Conservation (phyloP, 1,139 yeast species). For the Yamadazyma pseudoaaseri region DNA sequence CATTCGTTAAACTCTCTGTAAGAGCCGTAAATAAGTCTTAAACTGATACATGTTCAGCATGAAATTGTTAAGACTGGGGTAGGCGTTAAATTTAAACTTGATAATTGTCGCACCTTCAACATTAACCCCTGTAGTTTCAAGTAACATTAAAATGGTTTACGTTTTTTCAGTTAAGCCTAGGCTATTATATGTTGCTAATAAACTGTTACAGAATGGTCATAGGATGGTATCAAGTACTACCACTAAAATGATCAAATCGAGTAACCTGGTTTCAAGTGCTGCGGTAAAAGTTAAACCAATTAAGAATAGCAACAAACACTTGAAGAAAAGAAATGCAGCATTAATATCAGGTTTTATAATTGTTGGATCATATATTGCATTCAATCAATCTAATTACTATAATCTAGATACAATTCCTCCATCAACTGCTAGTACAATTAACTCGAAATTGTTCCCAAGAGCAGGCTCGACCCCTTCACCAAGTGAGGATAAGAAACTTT, state of each 20-base stretch:
- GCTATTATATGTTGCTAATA: conserved; percentile 27
- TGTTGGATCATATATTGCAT: conserved; percentile 45
- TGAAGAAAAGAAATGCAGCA: conserved; percentile 38
- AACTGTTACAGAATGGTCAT: conserved; percentile 19
- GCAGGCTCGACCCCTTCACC: conserved; percentile 6
- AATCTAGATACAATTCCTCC: conserved; percentile 42
- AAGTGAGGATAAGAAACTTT: conserved; percentile 28
- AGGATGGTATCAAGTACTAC: conserved; percentile 16
- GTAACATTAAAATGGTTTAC: conserved; percentile 24
- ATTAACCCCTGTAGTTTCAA: not conserved
- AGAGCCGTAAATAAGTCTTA: no score
- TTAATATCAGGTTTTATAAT: conserved; percentile 44
- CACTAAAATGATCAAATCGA: conserved; percentile 13
- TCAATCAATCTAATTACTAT: conserved; percentile 42
- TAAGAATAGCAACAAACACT: conserved; percentile 12
- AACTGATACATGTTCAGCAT: no score
- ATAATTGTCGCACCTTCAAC: no score
- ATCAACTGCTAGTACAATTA: conserved; percentile 13
- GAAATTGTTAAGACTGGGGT: no score
- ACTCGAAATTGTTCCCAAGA: conserved; percentile 13
- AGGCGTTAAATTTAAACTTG: no score
- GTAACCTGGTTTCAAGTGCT: conserved; percentile 7
- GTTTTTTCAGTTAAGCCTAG: conserved; percentile 33
- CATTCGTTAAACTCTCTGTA: no score
- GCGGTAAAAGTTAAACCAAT: conserved; percentile 12